Base-by-base conservation (phyloP, 2,329 filamentous ascomycete species). In the Colletotrichum sp. region DNA sequence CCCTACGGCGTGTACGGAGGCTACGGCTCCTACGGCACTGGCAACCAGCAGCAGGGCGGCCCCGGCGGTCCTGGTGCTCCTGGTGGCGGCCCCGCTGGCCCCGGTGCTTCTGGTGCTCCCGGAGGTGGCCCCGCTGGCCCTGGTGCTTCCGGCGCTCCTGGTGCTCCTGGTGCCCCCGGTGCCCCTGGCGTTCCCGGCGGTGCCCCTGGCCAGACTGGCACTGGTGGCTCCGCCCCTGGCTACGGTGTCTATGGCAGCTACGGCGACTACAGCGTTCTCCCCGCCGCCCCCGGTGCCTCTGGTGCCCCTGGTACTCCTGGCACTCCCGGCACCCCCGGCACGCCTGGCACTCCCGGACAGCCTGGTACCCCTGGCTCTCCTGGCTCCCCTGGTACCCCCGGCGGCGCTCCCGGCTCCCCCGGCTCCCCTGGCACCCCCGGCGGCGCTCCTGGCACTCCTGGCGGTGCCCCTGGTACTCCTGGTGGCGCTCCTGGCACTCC, bases 1-100 rank as follows among this genome's bases (percentile, higher is more conserved):
- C 49, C 66, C 21, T 66, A 75, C 60, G 72, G 72, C 32, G 68
- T 36, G 49, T 75, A 71, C 32, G 68, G 57, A 16, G 28, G 49
- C n/a, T 66, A 75, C 60, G 72, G 62, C 28, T 60, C 62, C n/a
- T 67, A 75, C 55, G 67, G 55, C 18, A 32, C 32, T 16, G 69
- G 34, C 39, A 28, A 59, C 15, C 59, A 62, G 59, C 49, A 67
- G 24, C 60, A 62, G 28, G 62, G 69, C n/a, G 68, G 57, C 15
- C 30, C 59, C 59, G 59, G 57, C 24, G 57, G 59, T 26, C 57
- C 26, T 18, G 44, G 18, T 49, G 44, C 18, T n/a, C 18, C 44
- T 13, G 44, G 44, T 6, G 44, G 57, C 13, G 57, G 59, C 5
- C 24, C 24, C 18, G 24, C 36, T 9, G 64, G 26, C 16, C 36